Evolutionary conservation across 345 rosid genomes (phyloP), one percentile per base, ranked within the genome.

Genomic region (Iberis pinnata): DNA sequence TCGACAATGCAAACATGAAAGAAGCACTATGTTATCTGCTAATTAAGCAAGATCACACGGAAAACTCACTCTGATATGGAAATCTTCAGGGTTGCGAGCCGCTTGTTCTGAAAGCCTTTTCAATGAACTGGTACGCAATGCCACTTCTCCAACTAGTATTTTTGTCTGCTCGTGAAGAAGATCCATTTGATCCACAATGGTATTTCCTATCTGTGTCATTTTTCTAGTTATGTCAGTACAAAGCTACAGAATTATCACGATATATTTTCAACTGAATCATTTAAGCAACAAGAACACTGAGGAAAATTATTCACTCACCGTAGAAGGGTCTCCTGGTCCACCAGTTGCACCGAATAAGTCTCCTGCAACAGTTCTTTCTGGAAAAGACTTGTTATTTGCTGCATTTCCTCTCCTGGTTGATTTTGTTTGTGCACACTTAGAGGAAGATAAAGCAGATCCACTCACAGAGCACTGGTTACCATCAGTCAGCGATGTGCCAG

Each of bases 71-170:
- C 82, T 96, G 65, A 64, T 55, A 74, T 80, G 83, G 12, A 87
- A 78, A 79, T 73, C 75, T 8, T 83, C 92, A 47, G 97, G 95
- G 73, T 88, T 85, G 79, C 78, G 77, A 43, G 53, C 76, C 15
- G 95, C 79, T 76, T 88, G 97, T 53, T 86, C 99, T 29, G 84
- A 74, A 59, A 93, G 76, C 64, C 97, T 88, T 71, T 83, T 88
- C 58, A 88, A 71, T 47, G 96, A 85, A 72, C 89, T 88, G 24
- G 89, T 81, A 66, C 90, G 68, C 53, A 93, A 79, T 32, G 95
- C 99, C 63, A 93, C 81, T 78, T 93, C 99, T 67, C 81, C 99
- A 19, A 96, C 92, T 65, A 88, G 88, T 83, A 86, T 83, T 71
- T 93, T 93, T 32, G 84, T 94, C 73, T 93, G 97, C 80, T 88